These are phyloP conservation scores for Pugionium cornutum DNA, from an alignment of 345 rosid species.

Conservation along the genomic window DNA sequence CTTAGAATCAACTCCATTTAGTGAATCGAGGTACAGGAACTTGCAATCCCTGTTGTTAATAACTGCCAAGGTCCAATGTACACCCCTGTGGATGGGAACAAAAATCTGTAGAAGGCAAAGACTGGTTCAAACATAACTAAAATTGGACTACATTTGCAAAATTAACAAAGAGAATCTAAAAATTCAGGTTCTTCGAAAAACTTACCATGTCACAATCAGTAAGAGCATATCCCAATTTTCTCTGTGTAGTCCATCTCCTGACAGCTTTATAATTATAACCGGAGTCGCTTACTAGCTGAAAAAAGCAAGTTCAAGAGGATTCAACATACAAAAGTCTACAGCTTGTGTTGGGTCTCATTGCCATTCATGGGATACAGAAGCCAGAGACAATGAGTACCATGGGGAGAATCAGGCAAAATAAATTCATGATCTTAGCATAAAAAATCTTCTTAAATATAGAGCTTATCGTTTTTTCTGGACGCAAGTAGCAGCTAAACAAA, in stretches of 20 bases:
- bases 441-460: not conserved
- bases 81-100: slow-evolving; percentile 85
- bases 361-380: slow-evolving; percentile 22
- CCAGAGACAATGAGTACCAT: slow-evolving; percentile 15
- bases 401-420: slow-evolving; percentile 10
- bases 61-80: slow-evolving; percentile 98
- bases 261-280: slow-evolving; percentile 78
- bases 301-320: slow-evolving; percentile 12
- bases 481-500: slow-evolving; percentile 1
- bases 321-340: slow-evolving; percentile 23
- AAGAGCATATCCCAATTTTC: slow-evolving; percentile 80
- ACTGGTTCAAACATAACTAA: slow-evolving; percentile 6
- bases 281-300: slow-evolving; percentile 58
- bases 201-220: slow-evolving; percentile 84
- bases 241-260: slow-evolving; percentile 93
- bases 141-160: not conserved
- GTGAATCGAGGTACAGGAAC: slow-evolving; percentile 94
- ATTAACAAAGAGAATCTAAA: slow-evolving; percentile 11
- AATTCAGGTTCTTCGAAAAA: not conserved
- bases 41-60: slow-evolving; percentile 79
- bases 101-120: slow-evolving; percentile 61
- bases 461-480: slow-evolving; percentile 1
- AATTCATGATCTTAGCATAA: not conserved
- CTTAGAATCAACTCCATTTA: slow-evolving; percentile 65
- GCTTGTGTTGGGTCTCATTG: not conserved